These are phyloP conservation scores for Exophiala sideris DNA, from an alignment of 2,329 filamentous ascomycete genomes.

Conservation along the genomic window DNA sequence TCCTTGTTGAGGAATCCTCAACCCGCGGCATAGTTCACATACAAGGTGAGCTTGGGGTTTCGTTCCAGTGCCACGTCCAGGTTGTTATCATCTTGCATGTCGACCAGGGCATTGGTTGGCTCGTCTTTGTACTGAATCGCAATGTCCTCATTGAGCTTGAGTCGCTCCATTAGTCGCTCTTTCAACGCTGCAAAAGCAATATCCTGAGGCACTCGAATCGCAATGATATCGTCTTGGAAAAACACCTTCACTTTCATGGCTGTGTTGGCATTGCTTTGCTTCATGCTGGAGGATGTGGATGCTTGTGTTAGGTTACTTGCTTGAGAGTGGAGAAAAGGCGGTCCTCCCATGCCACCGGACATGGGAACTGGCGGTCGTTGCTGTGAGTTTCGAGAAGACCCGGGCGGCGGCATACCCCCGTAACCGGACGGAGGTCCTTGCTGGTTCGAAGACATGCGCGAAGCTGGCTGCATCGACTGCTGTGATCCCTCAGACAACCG, in stretches of 20 bases:
- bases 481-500: slow-evolving; percentile 69
- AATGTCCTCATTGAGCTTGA: slow-evolving; percentile 71
- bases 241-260: slow-evolving; percentile 92
- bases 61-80: slow-evolving; percentile 74
- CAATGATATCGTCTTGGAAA: slow-evolving; percentile 87
- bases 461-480: slow-evolving; percentile 62
- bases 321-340: slow-evolving; percentile 40
- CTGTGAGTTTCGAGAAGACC: slow-evolving; percentile 38
- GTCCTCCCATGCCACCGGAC: slow-evolving; percentile 32
- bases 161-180: slow-evolving; percentile 78
- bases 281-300: slow-evolving; percentile 36
- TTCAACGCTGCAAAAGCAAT: slow-evolving; percentile 74
- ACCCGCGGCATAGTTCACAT: slow-evolving; percentile 18
- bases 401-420: slow-evolving; percentile 46
- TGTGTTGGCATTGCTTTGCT: slow-evolving; percentile 30
- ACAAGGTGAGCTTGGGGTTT: slow-evolving; percentile 80
- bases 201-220: slow-evolving; percentile 80
- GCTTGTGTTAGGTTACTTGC: slow-evolving; percentile 53
- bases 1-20: slow-evolving; percentile 2
- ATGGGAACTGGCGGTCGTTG: slow-evolving; percentile 37
- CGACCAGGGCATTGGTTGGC: slow-evolving; percentile 67
- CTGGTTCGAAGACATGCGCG: slow-evolving; percentile 64
- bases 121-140: slow-evolving; percentile 86
- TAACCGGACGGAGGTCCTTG: slow-evolving; percentile 57
- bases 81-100: slow-evolving; percentile 75